These are phyloP conservation scores for Fusarium sp. DNA, from an alignment of 2,329 filamentous ascomycete genomes.

Conservation along the genomic window DNA sequence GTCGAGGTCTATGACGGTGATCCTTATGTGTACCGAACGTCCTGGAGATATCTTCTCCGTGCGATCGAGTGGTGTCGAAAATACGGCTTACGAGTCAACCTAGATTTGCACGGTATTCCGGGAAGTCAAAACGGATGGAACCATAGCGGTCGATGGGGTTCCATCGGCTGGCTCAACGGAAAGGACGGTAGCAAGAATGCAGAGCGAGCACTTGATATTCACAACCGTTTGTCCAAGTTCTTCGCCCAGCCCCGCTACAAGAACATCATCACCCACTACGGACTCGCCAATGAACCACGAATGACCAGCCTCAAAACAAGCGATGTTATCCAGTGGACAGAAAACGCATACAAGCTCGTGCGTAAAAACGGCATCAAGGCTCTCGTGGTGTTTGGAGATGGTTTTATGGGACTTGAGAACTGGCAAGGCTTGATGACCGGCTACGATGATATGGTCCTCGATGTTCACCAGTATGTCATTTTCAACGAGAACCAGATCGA, in stretches of 20 bases:
- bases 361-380: slow-evolving; percentile 81
- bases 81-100: slow-evolving; percentile 90
- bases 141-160: slow-evolving; percentile 86
- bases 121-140: slow-evolving; percentile 99
- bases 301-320: slow-evolving; percentile 79
- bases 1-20: slow-evolving; percentile 86
- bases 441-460: slow-evolving; percentile 82
- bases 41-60: slow-evolving; percentile 93
- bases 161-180: slow-evolving; percentile 92
- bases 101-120: slow-evolving; percentile 91
- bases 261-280: slow-evolving; percentile 93
- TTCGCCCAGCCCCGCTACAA: slow-evolving; percentile 94
- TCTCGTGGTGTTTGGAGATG: slow-evolving; percentile 88
- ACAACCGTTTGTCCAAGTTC: slow-evolving; percentile 88
- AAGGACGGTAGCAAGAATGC: slow-evolving; percentile 82
- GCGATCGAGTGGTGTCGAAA: slow-evolving; percentile 95
- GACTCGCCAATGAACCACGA: slow-evolving; percentile 91
- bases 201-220: slow-evolving; percentile 85
- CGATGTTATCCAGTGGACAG: slow-evolving; percentile 84
- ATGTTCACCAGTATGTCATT: slow-evolving; percentile 98
- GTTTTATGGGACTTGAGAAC: slow-evolving; percentile 89
- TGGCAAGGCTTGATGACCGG: slow-evolving; percentile 87
- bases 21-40: slow-evolving; percentile 86
- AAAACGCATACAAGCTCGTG: slow-evolving; percentile 77
- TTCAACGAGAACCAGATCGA: slow-evolving; percentile 92